Conservation (phyloP, 768 basidiomycete species). For the Pisolithus microcarpus region DNA sequence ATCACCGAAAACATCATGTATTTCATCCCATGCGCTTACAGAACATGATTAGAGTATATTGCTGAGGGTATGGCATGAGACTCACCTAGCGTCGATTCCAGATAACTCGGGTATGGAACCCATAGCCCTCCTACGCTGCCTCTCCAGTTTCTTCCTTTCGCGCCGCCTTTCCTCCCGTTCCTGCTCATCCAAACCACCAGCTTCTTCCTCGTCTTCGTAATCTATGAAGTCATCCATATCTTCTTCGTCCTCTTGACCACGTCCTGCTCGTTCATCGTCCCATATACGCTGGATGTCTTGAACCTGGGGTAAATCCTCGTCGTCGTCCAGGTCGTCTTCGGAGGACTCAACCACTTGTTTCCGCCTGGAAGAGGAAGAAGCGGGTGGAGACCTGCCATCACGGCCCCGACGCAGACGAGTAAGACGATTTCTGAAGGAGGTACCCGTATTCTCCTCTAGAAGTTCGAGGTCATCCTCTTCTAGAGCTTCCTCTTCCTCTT, state of each 20-base stretch:
- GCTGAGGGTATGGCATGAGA: constrained; percentile 7
- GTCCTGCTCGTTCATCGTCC: constrained; percentile 64
- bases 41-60: constrained; percentile 6
- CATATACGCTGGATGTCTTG: constrained; percentile 63
- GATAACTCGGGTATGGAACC: constrained; percentile 63
- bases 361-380: constrained; percentile 50
- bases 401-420: constrained; percentile 71
- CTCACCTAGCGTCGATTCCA: constrained; percentile 81
- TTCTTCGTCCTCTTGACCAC: constrained; percentile 46
- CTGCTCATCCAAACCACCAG: constrained; percentile 70
- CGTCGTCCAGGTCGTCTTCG: constrained; percentile 63
- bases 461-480: constrained; percentile 88
- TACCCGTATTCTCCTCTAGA: constrained; percentile 78
- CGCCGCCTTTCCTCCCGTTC: constrained; percentile 69
- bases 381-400: constrained; percentile 62
- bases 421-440: constrained; percentile 65
- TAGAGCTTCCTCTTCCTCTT: constrained; percentile 57
- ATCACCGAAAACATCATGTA: constrained; percentile 93
- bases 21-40: constrained; percentile 86
- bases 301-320: constrained; percentile 45
- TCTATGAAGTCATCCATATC: constrained; percentile 73
- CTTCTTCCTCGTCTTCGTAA: constrained; percentile 73
- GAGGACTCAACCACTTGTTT: constrained; percentile 61
- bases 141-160: constrained; percentile 56
- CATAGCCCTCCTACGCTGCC: constrained; percentile 57